Evolutionary conservation across 352 stramenopile genomes (phyloP).

Genomic region (Phytophthora gonapodyides): DNA sequence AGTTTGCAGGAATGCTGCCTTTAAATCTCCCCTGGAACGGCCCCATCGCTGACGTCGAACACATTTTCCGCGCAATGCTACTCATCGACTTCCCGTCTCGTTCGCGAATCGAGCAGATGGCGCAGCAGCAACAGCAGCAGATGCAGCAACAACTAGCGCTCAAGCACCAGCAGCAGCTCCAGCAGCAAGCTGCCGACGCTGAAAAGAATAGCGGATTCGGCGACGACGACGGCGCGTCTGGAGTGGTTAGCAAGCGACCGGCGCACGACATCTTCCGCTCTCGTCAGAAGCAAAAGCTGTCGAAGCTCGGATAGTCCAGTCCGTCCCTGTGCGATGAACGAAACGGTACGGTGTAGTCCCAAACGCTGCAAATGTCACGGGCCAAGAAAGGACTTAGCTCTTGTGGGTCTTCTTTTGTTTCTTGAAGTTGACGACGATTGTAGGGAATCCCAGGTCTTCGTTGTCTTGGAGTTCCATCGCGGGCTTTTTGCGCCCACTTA

Average conservation of each 20-base stretch:
- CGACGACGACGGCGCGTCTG: conserved; percentile 48
- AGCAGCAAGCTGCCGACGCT: conserved; percentile 58
- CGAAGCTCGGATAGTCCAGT: conserved; percentile 64
- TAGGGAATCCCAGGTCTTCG: conserved; percentile 40
- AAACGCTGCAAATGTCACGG: conserved; percentile 16
- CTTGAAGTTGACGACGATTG: conserved; percentile 48
- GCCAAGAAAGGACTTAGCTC: conserved; percentile 13
- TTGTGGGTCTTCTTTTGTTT: conserved; percentile 49
- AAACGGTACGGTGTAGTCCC: conserved; percentile 4
- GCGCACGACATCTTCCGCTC: conserved; percentile 87
- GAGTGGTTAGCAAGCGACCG: conserved; percentile 80
- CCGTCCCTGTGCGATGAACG: conserved; percentile 12
- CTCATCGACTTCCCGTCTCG: conserved; percentile 82
- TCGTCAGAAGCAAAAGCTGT: conserved; percentile 85
- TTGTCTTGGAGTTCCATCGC: conserved; percentile 37
- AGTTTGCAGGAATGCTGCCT: conserved; percentile 82
- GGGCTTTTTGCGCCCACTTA: conserved; percentile 18
- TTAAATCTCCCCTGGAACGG: conserved; percentile 86
- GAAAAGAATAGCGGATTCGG: conserved; percentile 46
- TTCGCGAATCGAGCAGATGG: conserved; percentile 70
- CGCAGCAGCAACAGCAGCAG: conserved; percentile 68
- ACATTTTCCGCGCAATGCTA: conserved; percentile 85
- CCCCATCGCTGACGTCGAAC: conserved; percentile 84
- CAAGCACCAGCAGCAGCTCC: conserved; percentile 59
- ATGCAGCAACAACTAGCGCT: conserved; percentile 56